These are phyloP conservation scores for Penicillium sp. DNA, from an alignment of 2,329 filamentous ascomycete genomes.

Conservation along the genomic window DNA sequence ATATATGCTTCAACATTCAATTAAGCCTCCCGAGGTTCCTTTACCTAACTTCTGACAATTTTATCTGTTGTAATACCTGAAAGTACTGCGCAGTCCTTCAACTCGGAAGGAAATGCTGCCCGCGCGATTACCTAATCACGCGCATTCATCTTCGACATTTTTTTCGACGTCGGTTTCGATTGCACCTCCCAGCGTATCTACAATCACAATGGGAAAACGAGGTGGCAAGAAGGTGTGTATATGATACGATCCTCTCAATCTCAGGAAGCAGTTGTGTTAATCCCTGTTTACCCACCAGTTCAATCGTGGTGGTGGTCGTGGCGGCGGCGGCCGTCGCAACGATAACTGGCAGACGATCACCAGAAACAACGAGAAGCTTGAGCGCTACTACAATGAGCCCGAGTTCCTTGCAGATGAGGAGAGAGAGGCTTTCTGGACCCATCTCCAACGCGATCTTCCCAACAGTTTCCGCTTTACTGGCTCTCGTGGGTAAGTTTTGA, in stretches of 20 bases:
- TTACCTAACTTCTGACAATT: background rate
- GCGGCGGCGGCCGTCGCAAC: conserved; percentile 42
- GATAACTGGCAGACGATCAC: conserved; percentile 58
- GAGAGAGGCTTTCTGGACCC: conserved; percentile 77
- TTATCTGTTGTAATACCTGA: background rate
- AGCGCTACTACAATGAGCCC: conserved; percentile 80
- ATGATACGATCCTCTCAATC: background rate
- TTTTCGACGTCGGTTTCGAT: conserved; percentile 18
- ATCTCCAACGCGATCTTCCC: conserved; percentile 79
- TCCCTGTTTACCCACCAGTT: conserved; percentile 29
- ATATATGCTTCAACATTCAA: background rate
- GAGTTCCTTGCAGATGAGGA: conserved; percentile 76
- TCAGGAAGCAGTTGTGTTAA: conserved; percentile 3
- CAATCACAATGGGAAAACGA: conserved; percentile 32
- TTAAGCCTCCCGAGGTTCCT: background rate
- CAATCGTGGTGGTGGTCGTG: conserved; percentile 43
- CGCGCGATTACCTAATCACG: conserved; percentile 11
- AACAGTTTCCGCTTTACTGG: conserved; percentile 98
- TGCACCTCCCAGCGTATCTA: conserved; percentile 5
- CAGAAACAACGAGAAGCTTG: conserved; percentile 80
- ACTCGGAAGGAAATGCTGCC: background rate
- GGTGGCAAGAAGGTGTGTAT: conserved; percentile 30
- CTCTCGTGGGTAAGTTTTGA: conserved; percentile 72
- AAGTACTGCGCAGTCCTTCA: background rate
- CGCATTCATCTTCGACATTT: conserved; percentile 5